Base-by-base conservation (phyloP, 108 stramenopile species). In the Pseudonitzschia delicatissima region DNA sequence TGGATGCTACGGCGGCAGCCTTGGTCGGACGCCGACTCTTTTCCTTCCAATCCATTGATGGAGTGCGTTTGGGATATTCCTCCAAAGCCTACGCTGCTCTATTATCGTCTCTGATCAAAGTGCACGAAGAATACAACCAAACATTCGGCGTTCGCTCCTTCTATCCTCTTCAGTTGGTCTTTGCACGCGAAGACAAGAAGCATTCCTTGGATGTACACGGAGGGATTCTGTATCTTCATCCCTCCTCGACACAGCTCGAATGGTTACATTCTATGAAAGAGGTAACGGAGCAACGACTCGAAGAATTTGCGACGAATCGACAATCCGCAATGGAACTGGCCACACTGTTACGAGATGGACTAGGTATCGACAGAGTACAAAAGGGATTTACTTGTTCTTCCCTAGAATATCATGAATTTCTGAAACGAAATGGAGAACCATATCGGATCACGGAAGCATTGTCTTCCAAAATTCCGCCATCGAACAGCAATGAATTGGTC, bases 1-100 rank as follows among this genome's bases (percentile, higher is more conserved):
- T 88, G 72, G 76, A 87, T 70, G 92, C 87, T 5, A 52, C 80
- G 0, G 84, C 88, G 35, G 75, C 85, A 7, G 92, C 92, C 5
- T 73, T 77, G 32, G 81, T 82, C 6, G 84, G 74, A 13, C 77
- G 92, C 25, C 76, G 76, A 32, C 63, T 82, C 23, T 93, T 74
- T 69, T 75, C 82, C 42, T 90, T 93, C 62, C 77, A 77, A 62
- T 76, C 87, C 4, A 79, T 93, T 34, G 92, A 93, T 78, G 92
- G 88, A 1, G 42, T 69, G 5, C 82, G 83, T 7, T 64, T 84
- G 18, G 88, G 86, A 12, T 93, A 87, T 87, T 87, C 82, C 7
- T 87, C 85, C 5, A 72, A 79, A 21, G 79, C 82, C 1, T 70
- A 90, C 60, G 75, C 84, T 12, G 72, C 73, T 7, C 66, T 81